Evolutionary conservation across 495 filamentous ascomycete genomes (phyloP), one percentile per base, ranked within the genome.

Genomic region (Aspergillus carlsbadensis): DNA sequence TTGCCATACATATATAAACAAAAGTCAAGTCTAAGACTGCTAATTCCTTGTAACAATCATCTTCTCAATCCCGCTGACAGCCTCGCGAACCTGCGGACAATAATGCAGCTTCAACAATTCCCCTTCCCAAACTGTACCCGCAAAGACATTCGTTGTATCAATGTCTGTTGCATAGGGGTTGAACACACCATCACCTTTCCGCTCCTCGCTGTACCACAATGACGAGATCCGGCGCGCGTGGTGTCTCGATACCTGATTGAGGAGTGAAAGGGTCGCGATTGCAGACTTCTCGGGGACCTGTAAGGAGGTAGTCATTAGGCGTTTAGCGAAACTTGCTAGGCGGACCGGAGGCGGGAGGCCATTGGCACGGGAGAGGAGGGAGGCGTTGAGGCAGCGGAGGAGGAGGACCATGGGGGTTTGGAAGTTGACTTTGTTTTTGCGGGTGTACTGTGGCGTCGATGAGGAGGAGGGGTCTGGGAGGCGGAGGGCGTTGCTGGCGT

Each of bases 301-400:
- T 24, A 98, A 78, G 0, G 91, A 84, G 10, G 81, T 73, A 0
- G 88, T 87, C 76, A 93, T 81, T 6, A 98, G 82, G 59, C 95
- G 90, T 74, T 98, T 98, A n/a, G 85, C 81, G 76, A 98, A 98
- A 11, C 90, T 87, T 33, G 88, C 93, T 21, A 97, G 76, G n/a
- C 92, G 83, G 8, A 88, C 68, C 0, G 92, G 91, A 7, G 83
- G 79, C 2, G 91, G 90, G 21, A 87, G 80, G 33, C 75, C 74
- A 34, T 78, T 73, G 10, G 69, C 69, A 34, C 74, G 70, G 21
- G 74, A 73, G 6, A 79, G 47, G 15, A 98, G 82, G 35, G 89
- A 81, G 10, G 87, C 86, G 17, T 87, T 84, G 6, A 98, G 80
- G 53, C 89, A 91, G 42, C 91, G 88, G 61, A 98, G 79, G 42